Evolutionary conservation across 495 filamentous ascomycete species (phyloP), one percentile per base, ranked within the genome.

Genomic region (Aspergillus taichungensis): DNA sequence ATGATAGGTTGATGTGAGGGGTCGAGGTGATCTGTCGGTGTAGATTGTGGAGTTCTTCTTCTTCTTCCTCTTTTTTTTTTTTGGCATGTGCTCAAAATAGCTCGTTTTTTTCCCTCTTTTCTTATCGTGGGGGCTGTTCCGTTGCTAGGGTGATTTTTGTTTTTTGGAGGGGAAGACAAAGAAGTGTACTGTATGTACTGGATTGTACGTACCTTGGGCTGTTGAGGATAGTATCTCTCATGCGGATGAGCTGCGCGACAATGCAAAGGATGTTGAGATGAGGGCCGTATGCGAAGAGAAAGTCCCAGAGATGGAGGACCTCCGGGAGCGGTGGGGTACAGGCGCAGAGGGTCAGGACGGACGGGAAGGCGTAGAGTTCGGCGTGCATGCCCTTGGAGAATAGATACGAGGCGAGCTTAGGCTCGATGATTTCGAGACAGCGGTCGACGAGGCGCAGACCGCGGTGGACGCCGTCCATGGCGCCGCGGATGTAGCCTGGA

Each of bases 271-370:
- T 86, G 54, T 99, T 99, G 37, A 97, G 59, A 64, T 97, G 94
- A 30, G 87, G 76, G 0, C 92, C 92, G 55, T 95, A 99, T 0
- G 92, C 90, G 58, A 99, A 88, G 9, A 97, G 71, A 53, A 99
- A 99, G 62, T 99, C 92, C 92, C 92, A 99, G n/a, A 97, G 74
- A 43, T 84, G 78, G 31, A 98, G 68, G 6, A 99, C 92, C 57
- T 99, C 91, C 0, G 90, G 92, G 31, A 99, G 62, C 3, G 92
- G 94, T n/a, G 94, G 94, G 14, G 94, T 97, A 54, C 92, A 96
- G 30, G 94, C 92, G 59, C 87, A 95, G 12, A 97, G 73, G 0
- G 92, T 99, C 32, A 97, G 72, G 0, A 99, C 92, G 8, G 88
- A 94, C 6, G 92, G 87, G 57, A 99, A 99, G n/a, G 89, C 94